Evolutionary conservation across 208 protist species (phyloP), one percentile per base, ranked within the genome.

Genomic region (Leishmania mexicana): DNA sequence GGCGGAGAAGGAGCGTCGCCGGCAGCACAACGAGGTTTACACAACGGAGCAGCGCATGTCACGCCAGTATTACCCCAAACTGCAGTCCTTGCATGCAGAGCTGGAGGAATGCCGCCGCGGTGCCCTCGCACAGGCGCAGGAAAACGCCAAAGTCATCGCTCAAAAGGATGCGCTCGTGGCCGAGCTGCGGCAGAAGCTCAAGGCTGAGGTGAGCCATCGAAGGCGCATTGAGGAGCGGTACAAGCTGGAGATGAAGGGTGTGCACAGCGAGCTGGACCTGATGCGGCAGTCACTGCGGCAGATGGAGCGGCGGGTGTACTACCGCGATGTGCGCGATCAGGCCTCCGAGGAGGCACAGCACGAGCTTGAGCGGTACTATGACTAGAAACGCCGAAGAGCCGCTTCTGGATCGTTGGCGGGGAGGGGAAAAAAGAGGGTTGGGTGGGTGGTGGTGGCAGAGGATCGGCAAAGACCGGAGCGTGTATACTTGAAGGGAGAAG

Each of bases 221-320:
- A 49, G 65, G 31, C 87, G 89, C 7, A 78, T 83, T 3, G 91
- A 92, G 84, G 83, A 89, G 87, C 87, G 92, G 5, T 87, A 92
- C 62, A 80, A 76, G 65, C 80, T 97, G 21, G 94, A 93, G 85
- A 83, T 89, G 85, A 79, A 88, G 1, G 94, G 94, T n/a, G 89
- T 95, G 31, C 85, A 87, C 62, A 97, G 88, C 54, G 92, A 97
- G 78, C 84, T 95, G 62, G 88, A 91, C 74, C 73, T 94, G 51
- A 95, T 97, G 94, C 90, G 90, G 62, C 89, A 95, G 80, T 86
- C 89, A 15, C 75, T 97, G 73, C 92, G 92, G 67, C 83, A 88
- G 53, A 90, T 97, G 88, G 90, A 97, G 85, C 94, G 93, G 77
- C 80, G 85, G 31, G 85, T 95, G 76, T 95, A 92, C 79, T 95